Evolutionary conservation across 805 yeast genomes (phyloP), one percentile per base, ranked within the genome.

Genomic region (Lipomyces lipofer): DNA sequence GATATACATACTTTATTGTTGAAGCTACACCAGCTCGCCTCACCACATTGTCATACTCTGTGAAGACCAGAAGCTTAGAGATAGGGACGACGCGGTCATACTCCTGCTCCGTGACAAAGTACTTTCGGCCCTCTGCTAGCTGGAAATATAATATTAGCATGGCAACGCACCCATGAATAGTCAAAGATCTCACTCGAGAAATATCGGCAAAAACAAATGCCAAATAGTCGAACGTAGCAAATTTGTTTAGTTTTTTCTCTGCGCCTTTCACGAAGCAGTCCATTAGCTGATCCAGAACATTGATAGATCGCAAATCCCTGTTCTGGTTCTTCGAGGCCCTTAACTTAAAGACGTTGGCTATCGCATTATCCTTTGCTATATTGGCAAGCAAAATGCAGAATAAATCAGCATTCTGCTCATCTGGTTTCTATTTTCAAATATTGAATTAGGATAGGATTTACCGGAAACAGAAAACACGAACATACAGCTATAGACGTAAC

Each of bases 21-120:
- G 95, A 86, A 1, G 95, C 95, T 35, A 88, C 91, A 66, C 96
- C 97, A 67, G 86, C 91, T 71, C 98, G 80, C 73, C 98, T 83
- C 24, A 82, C 81, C 64, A 81, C 82, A 12, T 88, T 77, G 62
- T 83, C 86, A 65, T 83, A 81, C 66, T 88, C 91, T 3, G 97
- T 86, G 71, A 89, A 90, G 0, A 83, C 94, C 56, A 88, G 74
- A 25, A 90, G 71, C 67, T 88, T 88, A n/a, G 90, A 82, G 21
- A 89, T 71, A 32, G 96, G 96, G 15, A 86, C 83, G 17, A 87
- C 85, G 17, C 71, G 74, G 67, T 89, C 96, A 66, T 88, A 88
- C 3, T 67, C 76, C 71, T 87, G 95, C 62, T 78, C 76, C 1
- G 84, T 78, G 43, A 85, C 79, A 65, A 90, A 88, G 70, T 89